phyloP scores from a whole-genome alignment of 169 alveolate genomes.

The Cryptosporidium xiaoi region DNA sequence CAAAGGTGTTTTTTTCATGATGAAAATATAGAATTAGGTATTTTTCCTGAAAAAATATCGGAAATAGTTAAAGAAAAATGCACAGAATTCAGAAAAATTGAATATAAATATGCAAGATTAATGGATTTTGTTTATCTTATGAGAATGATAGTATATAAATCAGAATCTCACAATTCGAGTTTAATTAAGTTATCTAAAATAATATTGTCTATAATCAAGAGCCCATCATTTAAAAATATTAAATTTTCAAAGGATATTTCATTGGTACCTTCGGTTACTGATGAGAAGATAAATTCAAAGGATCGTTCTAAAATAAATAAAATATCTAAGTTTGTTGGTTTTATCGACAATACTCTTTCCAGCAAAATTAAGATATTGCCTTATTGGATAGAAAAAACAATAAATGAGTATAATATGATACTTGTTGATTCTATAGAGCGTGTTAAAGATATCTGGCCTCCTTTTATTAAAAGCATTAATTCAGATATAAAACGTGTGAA shows the following conservation, averaged over 20 bases:
- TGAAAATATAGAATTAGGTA: constrained; percentile 23
- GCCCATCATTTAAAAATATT: constrained; percentile 11
- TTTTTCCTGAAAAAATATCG: constrained; percentile 22
- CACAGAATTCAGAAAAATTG: constrained; percentile 9
- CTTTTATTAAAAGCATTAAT: background rate
- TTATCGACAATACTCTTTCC: constrained; percentile 29
- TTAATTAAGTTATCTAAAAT: constrained; percentile 32
- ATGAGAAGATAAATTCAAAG: background rate
- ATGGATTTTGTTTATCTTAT: constrained; percentile 37
- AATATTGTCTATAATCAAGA: constrained; percentile 1
- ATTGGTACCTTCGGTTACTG: background rate
- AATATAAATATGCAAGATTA: constrained; percentile 27
- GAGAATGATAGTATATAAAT: constrained; percentile 23
- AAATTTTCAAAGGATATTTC: background rate
- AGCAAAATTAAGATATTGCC: constrained; percentile 30
- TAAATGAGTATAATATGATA: constrained; percentile 16
- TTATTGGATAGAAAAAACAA: constrained; percentile 8
- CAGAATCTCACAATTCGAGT: constrained; percentile 27
- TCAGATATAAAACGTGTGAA: background rate
- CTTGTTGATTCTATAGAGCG: background rate
- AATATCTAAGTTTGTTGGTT: background rate
- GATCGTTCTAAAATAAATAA: constrained; percentile 4
- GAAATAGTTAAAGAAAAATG: background rate
- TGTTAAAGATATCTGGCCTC: constrained; percentile 25
- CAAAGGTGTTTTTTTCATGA: constrained; percentile 36